A percentile compares a stretch with the other conserved stretches of the same genome.
phyloP scores from a whole-genome alignment of 2,329 filamentous ascomycete species.

The Penicillium sp. region DNA sequence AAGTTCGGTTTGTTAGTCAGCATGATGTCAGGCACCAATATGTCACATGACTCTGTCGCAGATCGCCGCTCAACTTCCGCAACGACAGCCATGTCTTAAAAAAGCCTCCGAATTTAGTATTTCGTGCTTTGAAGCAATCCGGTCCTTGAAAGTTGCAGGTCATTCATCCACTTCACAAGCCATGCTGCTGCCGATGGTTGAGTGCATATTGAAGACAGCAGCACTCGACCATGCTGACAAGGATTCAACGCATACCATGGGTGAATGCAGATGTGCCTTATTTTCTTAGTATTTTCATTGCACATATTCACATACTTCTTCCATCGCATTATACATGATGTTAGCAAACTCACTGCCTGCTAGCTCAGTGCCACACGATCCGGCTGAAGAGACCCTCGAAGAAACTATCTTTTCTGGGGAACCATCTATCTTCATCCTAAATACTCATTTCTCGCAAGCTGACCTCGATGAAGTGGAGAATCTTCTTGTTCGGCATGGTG shows the following conservation, averaged over 20 bases:
- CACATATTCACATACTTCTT: not conserved
- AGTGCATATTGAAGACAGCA: not conserved
- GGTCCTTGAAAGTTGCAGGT: no score
- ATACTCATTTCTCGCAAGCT: slow-evolving; percentile 68
- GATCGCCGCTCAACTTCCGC: not conserved
- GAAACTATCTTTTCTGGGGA: slow-evolving; percentile 38
- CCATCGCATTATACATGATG: not conserved
- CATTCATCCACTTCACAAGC: not conserved
- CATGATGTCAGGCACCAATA: not conserved
- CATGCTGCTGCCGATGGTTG: not conserved
- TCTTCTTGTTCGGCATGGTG: slow-evolving; percentile 58
- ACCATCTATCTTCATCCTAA: slow-evolving; percentile 74
- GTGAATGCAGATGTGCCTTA: not conserved
- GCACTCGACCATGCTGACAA: no score
- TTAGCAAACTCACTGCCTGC: not conserved
- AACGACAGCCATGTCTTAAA: no score
- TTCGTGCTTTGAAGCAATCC: no score
- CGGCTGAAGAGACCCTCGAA: not conserved
- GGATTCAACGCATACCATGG: not conserved
- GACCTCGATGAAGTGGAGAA: slow-evolving; percentile 69
- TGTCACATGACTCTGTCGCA: not conserved
- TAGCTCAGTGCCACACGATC: not conserved
- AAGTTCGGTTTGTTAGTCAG: no score
- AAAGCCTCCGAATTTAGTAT: no score
- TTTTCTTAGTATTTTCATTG: not conserved